These are phyloP conservation scores for Asclepias syriaca DNA, from an alignment of 257 asterid genomes.

Conservation along the genomic window DNA sequence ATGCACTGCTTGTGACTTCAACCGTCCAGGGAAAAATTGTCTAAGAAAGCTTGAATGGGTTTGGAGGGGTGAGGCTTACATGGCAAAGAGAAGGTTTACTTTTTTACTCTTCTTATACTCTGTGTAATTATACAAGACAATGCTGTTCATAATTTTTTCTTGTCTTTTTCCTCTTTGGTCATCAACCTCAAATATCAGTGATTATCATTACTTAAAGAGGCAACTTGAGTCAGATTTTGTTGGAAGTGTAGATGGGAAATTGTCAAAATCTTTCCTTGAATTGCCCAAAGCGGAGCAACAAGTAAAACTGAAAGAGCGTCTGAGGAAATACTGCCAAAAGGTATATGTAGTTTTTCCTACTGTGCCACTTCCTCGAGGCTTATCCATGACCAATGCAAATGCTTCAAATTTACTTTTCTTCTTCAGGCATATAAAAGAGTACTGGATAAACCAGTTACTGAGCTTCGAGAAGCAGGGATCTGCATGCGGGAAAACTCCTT, in stretches of 20 bases:
- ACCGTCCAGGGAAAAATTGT: conserved; percentile 97
- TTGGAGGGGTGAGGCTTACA: conserved; percentile 98
- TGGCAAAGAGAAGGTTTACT: conserved; percentile 87
- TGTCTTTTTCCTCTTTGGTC: conserved; percentile 1
- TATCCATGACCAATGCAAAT: conserved; percentile 16
- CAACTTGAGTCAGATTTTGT: conserved; percentile 93
- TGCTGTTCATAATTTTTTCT: conserved; percentile 14
- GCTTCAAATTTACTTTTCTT: conserved; percentile 18
- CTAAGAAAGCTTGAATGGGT: conserved; percentile 99
- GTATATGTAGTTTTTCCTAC: conserved; percentile 27
- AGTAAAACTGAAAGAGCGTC: conserved; percentile 79
- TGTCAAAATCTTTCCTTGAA: conserved; percentile 69
- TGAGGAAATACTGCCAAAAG: conserved; percentile 97
- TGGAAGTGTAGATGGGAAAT: conserved; percentile 51
- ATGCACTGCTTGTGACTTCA: conserved; percentile 98
- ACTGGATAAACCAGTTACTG: conserved; percentile 84
- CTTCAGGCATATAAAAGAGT: conserved; percentile 91
- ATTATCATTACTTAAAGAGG: conserved; percentile 87
- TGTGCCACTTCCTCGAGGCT: conserved; percentile 12
- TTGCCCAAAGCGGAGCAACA: conserved; percentile 94
- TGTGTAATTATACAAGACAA: conserved; percentile 16
- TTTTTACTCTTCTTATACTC: conserved; percentile 16
- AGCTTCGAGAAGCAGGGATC: conserved; percentile 95
- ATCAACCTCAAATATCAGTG: conserved; percentile 45
- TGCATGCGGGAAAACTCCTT: conserved; percentile 99